Percentiles rank a stretch among this genome's conserved stretches.
These are phyloP conservation scores for Solanum bulbocastanum DNA, from an alignment of 257 asterid genomes.

Conservation along the genomic window DNA sequence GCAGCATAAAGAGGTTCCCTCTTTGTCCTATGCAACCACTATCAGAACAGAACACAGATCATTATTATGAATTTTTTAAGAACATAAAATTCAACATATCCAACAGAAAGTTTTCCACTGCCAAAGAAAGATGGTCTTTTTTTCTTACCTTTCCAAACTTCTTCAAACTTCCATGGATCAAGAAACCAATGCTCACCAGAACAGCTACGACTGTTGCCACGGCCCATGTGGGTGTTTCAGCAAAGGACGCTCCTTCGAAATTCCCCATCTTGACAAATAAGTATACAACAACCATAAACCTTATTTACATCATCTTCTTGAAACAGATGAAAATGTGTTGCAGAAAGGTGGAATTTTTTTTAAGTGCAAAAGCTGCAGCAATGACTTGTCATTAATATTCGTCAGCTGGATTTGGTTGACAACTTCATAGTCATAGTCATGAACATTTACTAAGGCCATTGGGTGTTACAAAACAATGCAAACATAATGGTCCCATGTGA, in stretches of 20 bases:
- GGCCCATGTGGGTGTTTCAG: conserved; percentile 42
- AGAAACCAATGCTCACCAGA: conserved; percentile 24
- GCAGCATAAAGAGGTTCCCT: conserved; percentile 80
- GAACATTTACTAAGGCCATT: conserved; percentile 4
- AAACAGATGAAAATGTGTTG: not conserved
- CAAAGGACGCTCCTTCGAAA: conserved; percentile 22
- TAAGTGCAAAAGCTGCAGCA: not conserved
- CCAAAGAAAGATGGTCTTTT: not conserved
- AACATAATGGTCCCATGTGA: conserved; percentile 17
- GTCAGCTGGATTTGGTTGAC: not conserved
- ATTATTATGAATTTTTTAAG: too few species aligned
- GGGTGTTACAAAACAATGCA: conserved; percentile 9
- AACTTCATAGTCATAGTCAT: not conserved
- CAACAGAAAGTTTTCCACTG: too few species aligned
- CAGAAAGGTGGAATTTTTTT: not conserved
- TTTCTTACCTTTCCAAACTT: conserved; percentile 18
- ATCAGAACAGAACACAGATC: conserved; percentile 2
- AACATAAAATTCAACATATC: not conserved
- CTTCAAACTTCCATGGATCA: conserved; percentile 26
- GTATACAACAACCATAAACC: not conserved
- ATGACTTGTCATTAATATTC: not conserved
- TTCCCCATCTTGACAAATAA: conserved; percentile 5
- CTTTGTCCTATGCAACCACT: conserved; percentile 84
- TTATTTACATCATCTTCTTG: not conserved
- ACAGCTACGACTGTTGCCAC: conserved; percentile 27